Conservation (phyloP, 2,329 filamentous ascomycete species). For the Aspergillus amoenus region DNA sequence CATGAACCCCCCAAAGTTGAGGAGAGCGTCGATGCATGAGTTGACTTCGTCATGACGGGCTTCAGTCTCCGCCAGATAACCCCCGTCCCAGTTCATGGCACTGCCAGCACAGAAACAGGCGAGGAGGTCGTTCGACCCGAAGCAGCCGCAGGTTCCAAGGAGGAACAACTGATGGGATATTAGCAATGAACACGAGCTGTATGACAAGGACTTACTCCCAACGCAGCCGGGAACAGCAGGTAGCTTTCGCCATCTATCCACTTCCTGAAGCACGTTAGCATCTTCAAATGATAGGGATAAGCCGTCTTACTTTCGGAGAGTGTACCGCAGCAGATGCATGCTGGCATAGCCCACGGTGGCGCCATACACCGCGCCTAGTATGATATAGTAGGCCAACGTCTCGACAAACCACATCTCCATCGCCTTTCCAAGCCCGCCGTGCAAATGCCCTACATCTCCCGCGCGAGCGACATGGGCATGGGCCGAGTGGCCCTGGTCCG, state of each 20-base stretch:
- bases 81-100: conserved; percentile 62
- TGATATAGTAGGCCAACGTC: conserved; percentile 59
- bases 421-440: conserved; percentile 53
- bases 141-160: conserved; percentile 56
- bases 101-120: conserved; percentile 62
- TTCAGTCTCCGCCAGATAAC: conserved; percentile 56
- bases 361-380: conserved; percentile 55
- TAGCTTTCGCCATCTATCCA: conserved; percentile 60
- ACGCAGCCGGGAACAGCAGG: conserved; percentile 51
- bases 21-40: conserved; percentile 55
- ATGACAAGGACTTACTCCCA: conserved; percentile 36
- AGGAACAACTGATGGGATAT: conserved; percentile 49
- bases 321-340: conserved; percentile 47
- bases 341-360: conserved; percentile 50
- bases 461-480: conserved; percentile 22
- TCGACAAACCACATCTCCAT: conserved; percentile 60
- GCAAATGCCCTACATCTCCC: conserved; percentile 50
- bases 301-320: conserved; percentile 26
- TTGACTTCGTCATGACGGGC: conserved; percentile 62
- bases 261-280: conserved; percentile 30
- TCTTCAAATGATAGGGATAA: conserved; percentile 4
- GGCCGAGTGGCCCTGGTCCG: conserved; percentile 19
- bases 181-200: too few species aligned
- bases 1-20: conserved; percentile 63
- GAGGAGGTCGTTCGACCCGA: conserved; percentile 61